Evolutionary conservation across 2,329 filamentous ascomycete genomes (phyloP), one percentile per base, ranked within the genome.

Genomic region (Furcasterigmium furcatum): DNA sequence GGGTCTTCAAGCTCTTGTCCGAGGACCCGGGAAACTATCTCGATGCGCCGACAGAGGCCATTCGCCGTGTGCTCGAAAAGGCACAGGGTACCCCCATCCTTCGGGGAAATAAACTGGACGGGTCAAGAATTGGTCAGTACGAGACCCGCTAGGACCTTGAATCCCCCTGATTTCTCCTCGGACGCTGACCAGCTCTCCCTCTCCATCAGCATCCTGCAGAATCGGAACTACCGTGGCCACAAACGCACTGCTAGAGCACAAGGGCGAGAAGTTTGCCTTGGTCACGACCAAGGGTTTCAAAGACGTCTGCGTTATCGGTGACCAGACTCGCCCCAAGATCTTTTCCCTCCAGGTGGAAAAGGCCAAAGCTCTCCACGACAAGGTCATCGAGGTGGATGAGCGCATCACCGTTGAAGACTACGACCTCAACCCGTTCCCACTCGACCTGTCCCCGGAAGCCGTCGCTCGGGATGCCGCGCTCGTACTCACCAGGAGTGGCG

Each of bases 211-310:
- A 58, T 1, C 55, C 61, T 10, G 61, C 71, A 32, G 83, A 87
- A 89, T 89, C 84, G 86, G 87, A n/a, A 90, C 87, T 1, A 90
- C 86, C 1, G 85, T 90, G 3, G 86, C 86, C 2, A 90, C 86
- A 1, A 90, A 90, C 61, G 86, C 86, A 2, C 65, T 90, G n/a
- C 67, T 90, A 2, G 86, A 90, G 58, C 69, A 85, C 35, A 89
- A 89, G 60, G 87, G 87, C 19, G 84, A 88, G 54, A 76, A 76
- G 32, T 84, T 86, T 52, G 86, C 84, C 0, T 74, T 90, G 56
- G 72, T 90, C 2, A 82, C 85, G 0, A 88, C 84, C 2, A 84
- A 80, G 46, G 86, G 87, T 0, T 89, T 90, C 68, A 80, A 80
- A 50, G 85, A 90, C 57, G 83, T 84, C 52, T 67, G 89, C 5